These are phyloP conservation scores for Vaccinium macrocarpon DNA, from an alignment of 148 eudicot species.

Conservation along the genomic window DNA sequence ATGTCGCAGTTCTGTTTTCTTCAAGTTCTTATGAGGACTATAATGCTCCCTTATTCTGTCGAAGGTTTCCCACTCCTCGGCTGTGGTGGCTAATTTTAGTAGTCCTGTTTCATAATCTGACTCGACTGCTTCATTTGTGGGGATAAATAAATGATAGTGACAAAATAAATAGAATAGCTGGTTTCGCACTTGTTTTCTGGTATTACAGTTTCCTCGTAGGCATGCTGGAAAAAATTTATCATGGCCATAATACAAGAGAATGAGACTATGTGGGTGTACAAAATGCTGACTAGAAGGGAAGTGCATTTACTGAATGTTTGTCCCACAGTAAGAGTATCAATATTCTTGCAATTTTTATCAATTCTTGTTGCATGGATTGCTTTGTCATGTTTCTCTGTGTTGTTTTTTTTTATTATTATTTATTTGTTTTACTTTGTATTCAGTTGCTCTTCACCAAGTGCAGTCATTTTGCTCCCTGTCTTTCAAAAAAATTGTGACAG, in stretches of 20 bases:
- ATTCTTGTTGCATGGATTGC: neutral
- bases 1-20: neutral
- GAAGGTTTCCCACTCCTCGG: neutral
- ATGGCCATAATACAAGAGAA: neutral
- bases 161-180: neutral
- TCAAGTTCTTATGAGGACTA: conserved; percentile 5
- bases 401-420: neutral
- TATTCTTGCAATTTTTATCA: neutral
- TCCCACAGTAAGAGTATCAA: neutral
- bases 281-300: neutral
- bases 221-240: neutral
- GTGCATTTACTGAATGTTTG: neutral
- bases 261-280: neutral
- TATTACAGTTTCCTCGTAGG: neutral
- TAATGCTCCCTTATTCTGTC: neutral
- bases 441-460: conserved; percentile 10
- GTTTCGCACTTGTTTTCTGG: neutral
- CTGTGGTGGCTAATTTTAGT: neutral
- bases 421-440: neutral
- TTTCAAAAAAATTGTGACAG: conserved; percentile 34
- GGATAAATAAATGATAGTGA: neutral
- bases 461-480: neutral
- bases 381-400: neutral
- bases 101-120: neutral
- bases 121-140: neutral